phyloP scores from a whole-genome alignment of 176 grass and related monocot species.

The Juncus effusus region DNA sequence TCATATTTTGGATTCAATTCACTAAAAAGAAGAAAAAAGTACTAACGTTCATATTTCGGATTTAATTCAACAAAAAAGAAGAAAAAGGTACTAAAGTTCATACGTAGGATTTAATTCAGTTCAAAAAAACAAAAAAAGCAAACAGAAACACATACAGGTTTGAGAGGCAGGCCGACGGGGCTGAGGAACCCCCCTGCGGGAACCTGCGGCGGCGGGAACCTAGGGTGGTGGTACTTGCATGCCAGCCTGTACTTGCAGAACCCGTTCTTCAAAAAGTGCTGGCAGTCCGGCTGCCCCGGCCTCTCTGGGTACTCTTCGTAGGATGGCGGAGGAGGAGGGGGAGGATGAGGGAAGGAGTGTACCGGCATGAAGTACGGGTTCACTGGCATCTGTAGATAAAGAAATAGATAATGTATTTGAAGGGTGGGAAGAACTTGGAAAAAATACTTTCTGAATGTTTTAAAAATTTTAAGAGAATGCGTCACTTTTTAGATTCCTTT shows the following conservation, averaged over 20 bases:
- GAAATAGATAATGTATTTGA: not conserved
- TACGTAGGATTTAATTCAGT: not conserved
- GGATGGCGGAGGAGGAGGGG: conserved; percentile 40
- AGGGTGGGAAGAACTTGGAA: not conserved
- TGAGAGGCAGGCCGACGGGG: conserved; percentile 74
- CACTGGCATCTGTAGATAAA: conserved; percentile 51
- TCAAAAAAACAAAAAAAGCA: not conserved
- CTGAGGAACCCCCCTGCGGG: conserved; percentile 44
- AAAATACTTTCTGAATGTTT: not conserved
- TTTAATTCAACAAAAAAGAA: not conserved
- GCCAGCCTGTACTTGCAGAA: conserved; percentile 69
- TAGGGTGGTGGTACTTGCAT: conserved; percentile 87
- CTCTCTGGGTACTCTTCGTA: conserved; percentile 78
- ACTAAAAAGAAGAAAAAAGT: not conserved
- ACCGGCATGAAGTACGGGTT: conserved; percentile 56
- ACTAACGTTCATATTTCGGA: not conserved
- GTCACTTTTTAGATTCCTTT: no score
- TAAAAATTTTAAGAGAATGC: no score
- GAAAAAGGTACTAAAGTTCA: not conserved
- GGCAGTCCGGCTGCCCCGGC: conserved; percentile 78
- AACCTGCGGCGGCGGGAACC: conserved; percentile 20
- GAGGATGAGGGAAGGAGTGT: conserved; percentile 42
- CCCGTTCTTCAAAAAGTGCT: conserved; percentile 74
- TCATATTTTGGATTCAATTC: no score
- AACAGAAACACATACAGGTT: conserved; percentile 45